Conservation (phyloP, 306 rosid species). For the Lablab purpureus region DNA sequence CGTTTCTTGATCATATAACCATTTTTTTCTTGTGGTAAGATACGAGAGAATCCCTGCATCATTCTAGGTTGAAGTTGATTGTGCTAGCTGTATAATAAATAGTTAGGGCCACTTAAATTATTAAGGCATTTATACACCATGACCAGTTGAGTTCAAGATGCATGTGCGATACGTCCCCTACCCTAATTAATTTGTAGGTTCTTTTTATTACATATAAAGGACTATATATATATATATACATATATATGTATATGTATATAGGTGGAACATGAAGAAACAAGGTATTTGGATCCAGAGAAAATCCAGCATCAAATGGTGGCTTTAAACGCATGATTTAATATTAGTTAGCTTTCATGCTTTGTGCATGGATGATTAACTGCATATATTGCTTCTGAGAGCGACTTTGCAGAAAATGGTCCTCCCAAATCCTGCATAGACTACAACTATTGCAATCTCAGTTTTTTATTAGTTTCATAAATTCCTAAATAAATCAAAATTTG, state of each 20-base stretch:
- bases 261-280: slow-evolving; percentile 30
- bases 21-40: background rate
- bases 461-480: too few relatives aligned
- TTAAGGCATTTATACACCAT: background rate
- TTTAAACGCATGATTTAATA: background rate
- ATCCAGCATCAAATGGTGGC: background rate
- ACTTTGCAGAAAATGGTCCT: too few relatives aligned
- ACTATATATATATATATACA: too few relatives aligned
- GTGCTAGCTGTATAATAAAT: slow-evolving; percentile 31
- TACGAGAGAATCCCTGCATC: background rate
- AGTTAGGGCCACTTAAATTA: slow-evolving; percentile 31
- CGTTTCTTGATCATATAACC: background rate
- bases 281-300: slow-evolving; percentile 1
- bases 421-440: too few relatives aligned
- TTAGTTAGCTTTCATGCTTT: background rate
- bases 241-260: too few relatives aligned
- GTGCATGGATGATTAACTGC: background rate
- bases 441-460: too few relatives aligned
- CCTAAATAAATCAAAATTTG: too few relatives aligned
- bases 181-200: background rate
- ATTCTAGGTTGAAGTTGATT: background rate
- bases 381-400: background rate
- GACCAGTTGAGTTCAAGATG: slow-evolving; percentile 8
- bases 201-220: background rate
- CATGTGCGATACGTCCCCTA: slow-evolving; percentile 3